A percentile compares a stretch with the other conserved stretches of the same genome.
These are phyloP conservation scores for Westerdykella ornata DNA, from an alignment of 2,329 filamentous ascomycete species.

Conservation along the genomic window DNA sequence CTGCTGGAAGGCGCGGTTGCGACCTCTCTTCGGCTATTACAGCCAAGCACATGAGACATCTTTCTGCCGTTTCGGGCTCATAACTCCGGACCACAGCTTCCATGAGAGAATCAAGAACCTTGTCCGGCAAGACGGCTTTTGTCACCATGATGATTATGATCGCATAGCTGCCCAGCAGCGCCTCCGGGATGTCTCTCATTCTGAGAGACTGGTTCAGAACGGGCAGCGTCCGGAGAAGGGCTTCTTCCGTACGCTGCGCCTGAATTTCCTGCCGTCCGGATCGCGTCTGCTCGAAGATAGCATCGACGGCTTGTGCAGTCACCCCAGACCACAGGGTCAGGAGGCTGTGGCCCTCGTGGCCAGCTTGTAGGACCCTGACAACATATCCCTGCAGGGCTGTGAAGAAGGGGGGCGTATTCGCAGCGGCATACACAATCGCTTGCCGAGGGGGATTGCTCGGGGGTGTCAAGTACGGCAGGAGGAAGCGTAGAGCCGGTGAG, in stretches of 20 bases:
- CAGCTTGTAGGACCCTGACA: slow-evolving; percentile 62
- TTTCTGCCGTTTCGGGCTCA: slow-evolving; percentile 63
- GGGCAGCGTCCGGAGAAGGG: slow-evolving; percentile 61
- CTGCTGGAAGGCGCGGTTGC: slow-evolving; percentile 60
- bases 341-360: slow-evolving; percentile 68
- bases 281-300: slow-evolving; percentile 68
- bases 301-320: slow-evolving; percentile 75
- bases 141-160: slow-evolving; percentile 77
- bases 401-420: slow-evolving; percentile 70
- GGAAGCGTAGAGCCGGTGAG: slow-evolving; percentile 70
- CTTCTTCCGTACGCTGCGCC: slow-evolving; percentile 70
- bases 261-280: slow-evolving; percentile 73
- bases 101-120: slow-evolving; percentile 79
- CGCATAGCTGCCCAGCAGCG: slow-evolving; percentile 88
- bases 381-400: slow-evolving; percentile 71
- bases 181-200: slow-evolving; percentile 66
- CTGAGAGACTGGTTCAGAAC: slow-evolving; percentile 71
- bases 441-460: slow-evolving; percentile 70
- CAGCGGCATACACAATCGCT: slow-evolving; percentile 75
- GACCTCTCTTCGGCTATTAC: slow-evolving; percentile 76
- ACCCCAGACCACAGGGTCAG: slow-evolving; percentile 88
- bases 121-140: slow-evolving; percentile 72
- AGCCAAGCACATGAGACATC: slow-evolving; percentile 71
- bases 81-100: slow-evolving; percentile 76
- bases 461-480: slow-evolving; percentile 77